These are phyloP conservation scores for Penicillium sp. DNA, from an alignment of 2,329 filamentous ascomycete genomes.

Conservation along the genomic window DNA sequence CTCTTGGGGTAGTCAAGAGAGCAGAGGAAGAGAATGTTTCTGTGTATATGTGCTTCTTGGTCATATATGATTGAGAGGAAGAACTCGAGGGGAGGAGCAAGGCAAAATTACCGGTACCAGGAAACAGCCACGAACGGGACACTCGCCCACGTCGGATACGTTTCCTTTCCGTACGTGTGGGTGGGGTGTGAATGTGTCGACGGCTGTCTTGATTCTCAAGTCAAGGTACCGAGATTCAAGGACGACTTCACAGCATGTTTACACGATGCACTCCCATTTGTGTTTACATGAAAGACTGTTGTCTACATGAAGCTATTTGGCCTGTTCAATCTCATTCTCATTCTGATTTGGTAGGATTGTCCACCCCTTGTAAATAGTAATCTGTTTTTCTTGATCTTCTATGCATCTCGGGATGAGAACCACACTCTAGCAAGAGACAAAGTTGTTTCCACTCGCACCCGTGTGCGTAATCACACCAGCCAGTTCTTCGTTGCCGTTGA, in stretches of 20 bases:
- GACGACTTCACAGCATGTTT: constrained; percentile 14
- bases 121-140: too few relatives aligned
- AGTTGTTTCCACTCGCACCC: constrained; percentile 61
- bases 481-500: constrained; percentile 51
- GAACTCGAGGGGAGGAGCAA: too few relatives aligned
- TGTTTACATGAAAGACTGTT: constrained; percentile 16
- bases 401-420: not conserved
- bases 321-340: not conserved
- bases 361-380: too few relatives aligned
- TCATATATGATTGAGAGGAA: too few relatives aligned
- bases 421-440: constrained; percentile 41
- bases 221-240: constrained; percentile 15
- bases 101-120: too few relatives aligned
- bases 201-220: constrained; percentile 17
- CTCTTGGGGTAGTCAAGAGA: too few relatives aligned
- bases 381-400: not conserved
- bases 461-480: constrained; percentile 66
- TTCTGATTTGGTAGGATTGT: not conserved
- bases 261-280: constrained; percentile 9
- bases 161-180: too few relatives aligned
- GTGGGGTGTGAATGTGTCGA: constrained; percentile 9
- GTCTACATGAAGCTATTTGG: constrained; percentile 9
- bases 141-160: too few relatives aligned
- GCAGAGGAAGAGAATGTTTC: too few relatives aligned
- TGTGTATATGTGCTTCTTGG: too few relatives aligned